These are phyloP conservation scores for Elymus sibiricus DNA, from an alignment of 176 grass and related monocot genomes.

Conservation along the genomic window DNA sequence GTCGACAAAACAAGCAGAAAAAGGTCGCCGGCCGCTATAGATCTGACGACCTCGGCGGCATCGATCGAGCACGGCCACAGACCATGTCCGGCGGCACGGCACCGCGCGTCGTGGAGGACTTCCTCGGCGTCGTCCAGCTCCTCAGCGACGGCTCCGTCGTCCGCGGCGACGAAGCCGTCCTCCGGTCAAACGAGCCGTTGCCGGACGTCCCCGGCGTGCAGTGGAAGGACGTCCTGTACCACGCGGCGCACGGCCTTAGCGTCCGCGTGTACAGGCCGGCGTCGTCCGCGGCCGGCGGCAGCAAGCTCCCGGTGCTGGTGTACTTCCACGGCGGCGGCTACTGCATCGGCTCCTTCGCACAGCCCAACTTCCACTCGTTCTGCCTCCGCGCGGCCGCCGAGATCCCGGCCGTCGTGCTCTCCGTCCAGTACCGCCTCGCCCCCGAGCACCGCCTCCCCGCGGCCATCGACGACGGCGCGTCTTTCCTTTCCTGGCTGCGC, in stretches of 20 bases:
- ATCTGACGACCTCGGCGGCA: too few relatives aligned
- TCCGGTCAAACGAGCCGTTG: neutral
- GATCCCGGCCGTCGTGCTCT: conserved; percentile 37
- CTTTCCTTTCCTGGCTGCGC: conserved; percentile 19
- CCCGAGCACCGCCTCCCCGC: conserved; percentile 57
- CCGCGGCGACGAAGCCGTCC: neutral
- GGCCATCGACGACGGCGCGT: conserved; percentile 44
- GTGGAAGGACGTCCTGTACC: conserved; percentile 34
- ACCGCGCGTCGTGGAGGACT: conserved; percentile 19
- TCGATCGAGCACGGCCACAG: neutral
- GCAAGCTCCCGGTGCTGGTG: conserved; percentile 34
- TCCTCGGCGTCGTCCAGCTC: conserved; percentile 15
- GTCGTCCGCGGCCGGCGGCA: neutral
- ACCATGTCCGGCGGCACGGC: neutral
- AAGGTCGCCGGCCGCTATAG: too few relatives aligned
- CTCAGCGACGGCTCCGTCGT: conserved; percentile 32
- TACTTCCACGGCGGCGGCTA: conserved; percentile 40
- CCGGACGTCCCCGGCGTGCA: conserved; percentile 4
- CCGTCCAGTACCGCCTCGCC: conserved; percentile 55
- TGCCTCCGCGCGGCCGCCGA: conserved; percentile 29
- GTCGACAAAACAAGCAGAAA: too few relatives aligned
- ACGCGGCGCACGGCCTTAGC: neutral
- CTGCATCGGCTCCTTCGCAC: conserved; percentile 1
- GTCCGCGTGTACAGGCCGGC: conserved; percentile 5
- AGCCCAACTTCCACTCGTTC: conserved; percentile 9